Evolutionary conservation across 768 basidiomycete genomes (phyloP), one percentile per base, ranked within the genome.

Genomic region (Boletus vinaceobasis): DNA sequence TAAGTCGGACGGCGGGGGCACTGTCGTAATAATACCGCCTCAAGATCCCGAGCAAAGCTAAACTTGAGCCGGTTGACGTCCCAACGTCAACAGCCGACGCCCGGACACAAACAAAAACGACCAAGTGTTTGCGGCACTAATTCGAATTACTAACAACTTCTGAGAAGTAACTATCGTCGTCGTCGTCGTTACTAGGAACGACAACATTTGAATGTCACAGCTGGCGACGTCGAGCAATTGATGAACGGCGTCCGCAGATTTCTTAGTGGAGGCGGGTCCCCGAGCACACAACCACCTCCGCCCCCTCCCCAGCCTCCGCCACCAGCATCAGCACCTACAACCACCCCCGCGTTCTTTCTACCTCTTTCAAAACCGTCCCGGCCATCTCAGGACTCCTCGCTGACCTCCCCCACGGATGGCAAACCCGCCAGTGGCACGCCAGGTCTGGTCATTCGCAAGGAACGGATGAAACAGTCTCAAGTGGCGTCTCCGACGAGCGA

Each of bases 231-330:
- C 55, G 50, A 56, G 37, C 46, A 50, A 59, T 57, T 55, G 66
- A 87, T 88, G 86, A 85, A 87, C 79, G 84, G 85, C 64, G 84
- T 87, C 58, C 85, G 84, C 62, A 80, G 83, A 73, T 76, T 87
- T 60, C 77, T 86, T 52, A 76, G 73, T 44, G 73, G 72, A 55
- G 77, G 77, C 52, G 75, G 73, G 48, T 61, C 74, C 56, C n/a
- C 17, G 31, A 66, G 70, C 49, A 60, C 72, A 47, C 73, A 71
- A 49, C 62, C 64, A 65, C 59, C 59, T 11, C 50, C 62, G 52
- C 52, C 62, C 53, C 54, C 64, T 53, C 45, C 61, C 13, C 49
- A 52, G 17, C 19, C 57, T 17, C 60, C 45, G 15, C 45, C 50
- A 6, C 35, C 49, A 52, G 50, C 59, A 43, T 49, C 64, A 52